Conservation (phyloP, 768 basidiomycete species). For the Tulasnella sp. region DNA sequence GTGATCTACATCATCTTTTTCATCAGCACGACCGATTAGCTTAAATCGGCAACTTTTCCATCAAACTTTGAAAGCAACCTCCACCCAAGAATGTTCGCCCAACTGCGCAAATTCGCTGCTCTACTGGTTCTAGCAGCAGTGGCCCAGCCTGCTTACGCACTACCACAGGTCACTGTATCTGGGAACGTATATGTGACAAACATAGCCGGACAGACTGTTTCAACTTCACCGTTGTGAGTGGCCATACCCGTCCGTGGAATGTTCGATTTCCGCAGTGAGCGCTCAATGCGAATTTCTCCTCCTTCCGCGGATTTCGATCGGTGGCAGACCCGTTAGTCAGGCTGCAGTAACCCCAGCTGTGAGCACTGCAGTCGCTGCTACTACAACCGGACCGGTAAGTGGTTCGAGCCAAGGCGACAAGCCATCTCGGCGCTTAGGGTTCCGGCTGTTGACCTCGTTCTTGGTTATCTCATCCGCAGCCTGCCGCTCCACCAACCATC, state of each 20-base stretch:
- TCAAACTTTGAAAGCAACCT: neutral
- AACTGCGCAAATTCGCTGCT: neutral
- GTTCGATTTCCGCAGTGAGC: no score
- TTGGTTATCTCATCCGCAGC: conserved; percentile 7
- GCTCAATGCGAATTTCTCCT: no score
- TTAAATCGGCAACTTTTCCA: neutral
- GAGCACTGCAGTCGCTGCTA: neutral
- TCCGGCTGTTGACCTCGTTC: neutral
- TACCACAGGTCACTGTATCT: neutral
- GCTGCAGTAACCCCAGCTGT: no score
- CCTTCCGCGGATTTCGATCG: no score
- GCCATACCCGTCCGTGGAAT: no score
- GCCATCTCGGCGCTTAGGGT: neutral
- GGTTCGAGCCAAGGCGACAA: neutral
- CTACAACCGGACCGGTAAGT: neutral
- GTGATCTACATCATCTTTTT: neutral
- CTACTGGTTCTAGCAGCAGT: neutral
- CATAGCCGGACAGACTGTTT: no score
- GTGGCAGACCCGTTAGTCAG: no score
- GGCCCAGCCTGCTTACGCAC: neutral
- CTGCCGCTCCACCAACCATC: neutral
- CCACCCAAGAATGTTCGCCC: neutral
- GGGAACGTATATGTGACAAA: no score
- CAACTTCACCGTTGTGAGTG: no score
- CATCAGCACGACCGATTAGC: neutral